These are phyloP conservation scores for Dactylonectria macrodidyma DNA, from an alignment of 2,329 filamentous ascomycete species.

Conservation along the genomic window DNA sequence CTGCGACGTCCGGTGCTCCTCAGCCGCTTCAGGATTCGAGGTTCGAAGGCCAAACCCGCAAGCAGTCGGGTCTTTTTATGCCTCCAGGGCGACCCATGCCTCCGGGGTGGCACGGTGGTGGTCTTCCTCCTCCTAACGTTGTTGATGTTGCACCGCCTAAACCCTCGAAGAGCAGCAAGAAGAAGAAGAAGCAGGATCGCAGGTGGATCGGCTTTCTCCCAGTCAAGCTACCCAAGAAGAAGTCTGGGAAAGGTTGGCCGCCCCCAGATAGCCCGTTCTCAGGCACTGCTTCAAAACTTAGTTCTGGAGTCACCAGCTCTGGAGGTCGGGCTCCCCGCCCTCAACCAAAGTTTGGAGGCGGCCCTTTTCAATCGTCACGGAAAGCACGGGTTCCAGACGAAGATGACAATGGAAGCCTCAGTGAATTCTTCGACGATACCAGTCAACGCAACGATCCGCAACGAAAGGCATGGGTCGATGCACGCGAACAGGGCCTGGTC, in stretches of 20 bases:
- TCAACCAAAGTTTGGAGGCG: background rate
- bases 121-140: background rate
- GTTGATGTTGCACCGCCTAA: background rate
- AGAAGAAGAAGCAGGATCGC: background rate
- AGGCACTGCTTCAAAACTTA: background rate
- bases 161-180: background rate
- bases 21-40: background rate
- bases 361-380: background rate
- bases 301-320: background rate
- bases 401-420: background rate
- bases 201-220: background rate
- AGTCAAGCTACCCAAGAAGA: background rate
- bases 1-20: background rate
- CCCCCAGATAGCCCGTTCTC: background rate
- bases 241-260: background rate
- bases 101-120: background rate
- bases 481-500: background rate
- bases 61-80: background rate
- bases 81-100: background rate
- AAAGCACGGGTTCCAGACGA: background rate
- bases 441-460: background rate
- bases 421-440: background rate
- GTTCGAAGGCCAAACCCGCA: background rate
- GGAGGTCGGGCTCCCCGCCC: background rate
- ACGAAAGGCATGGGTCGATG: background rate